Percentiles rank a stretch among this genome's conserved stretches.
These are phyloP conservation scores for Curvularia spicifera DNA, from an alignment of 2,329 filamentous ascomycete species.

Conservation along the genomic window DNA sequence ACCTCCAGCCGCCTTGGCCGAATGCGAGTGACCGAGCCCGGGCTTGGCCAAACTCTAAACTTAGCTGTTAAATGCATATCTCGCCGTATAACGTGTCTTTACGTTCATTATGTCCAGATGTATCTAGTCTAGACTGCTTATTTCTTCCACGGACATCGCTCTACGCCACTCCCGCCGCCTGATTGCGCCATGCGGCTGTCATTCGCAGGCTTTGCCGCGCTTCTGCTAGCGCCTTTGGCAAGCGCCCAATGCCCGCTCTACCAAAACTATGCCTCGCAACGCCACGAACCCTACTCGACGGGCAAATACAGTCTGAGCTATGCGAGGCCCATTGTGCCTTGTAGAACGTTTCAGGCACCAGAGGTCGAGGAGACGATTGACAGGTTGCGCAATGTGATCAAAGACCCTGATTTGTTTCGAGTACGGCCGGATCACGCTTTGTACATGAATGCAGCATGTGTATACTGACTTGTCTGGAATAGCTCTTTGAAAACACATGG, in stretches of 20 bases:
- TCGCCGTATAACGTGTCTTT: not conserved
- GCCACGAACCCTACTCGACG: slow-evolving; percentile 52
- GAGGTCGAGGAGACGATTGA: slow-evolving; percentile 52
- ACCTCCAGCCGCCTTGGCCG: slow-evolving; percentile 4
- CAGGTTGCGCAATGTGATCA: slow-evolving; percentile 46
- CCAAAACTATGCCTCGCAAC: slow-evolving; percentile 47
- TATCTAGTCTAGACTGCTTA: not conserved
- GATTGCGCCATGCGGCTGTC: slow-evolving; percentile 19
- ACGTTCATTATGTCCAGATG: not conserved
- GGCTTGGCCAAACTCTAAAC: slow-evolving; percentile 17
- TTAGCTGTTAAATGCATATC: slow-evolving; percentile 1
- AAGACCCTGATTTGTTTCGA: slow-evolving; percentile 67
- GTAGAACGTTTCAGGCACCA: slow-evolving; percentile 54
- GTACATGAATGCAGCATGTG: not conserved
- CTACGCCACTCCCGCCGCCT: not conserved
- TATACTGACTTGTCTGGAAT: not conserved
- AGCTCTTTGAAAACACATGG: slow-evolving; percentile 72
- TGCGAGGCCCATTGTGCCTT: slow-evolving; percentile 52
- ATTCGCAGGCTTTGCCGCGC: slow-evolving; percentile 5
- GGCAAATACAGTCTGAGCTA: slow-evolving; percentile 54
- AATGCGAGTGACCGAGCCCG: slow-evolving; percentile 7
- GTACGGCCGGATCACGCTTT: not conserved
- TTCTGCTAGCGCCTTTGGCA: slow-evolving; percentile 23
- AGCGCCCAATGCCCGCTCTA: slow-evolving; percentile 53
- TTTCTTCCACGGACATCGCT: not conserved